Base-by-base conservation (phyloP, 2,329 filamentous ascomycete genomes). In the Talaromyces albobiverticillius region DNA sequence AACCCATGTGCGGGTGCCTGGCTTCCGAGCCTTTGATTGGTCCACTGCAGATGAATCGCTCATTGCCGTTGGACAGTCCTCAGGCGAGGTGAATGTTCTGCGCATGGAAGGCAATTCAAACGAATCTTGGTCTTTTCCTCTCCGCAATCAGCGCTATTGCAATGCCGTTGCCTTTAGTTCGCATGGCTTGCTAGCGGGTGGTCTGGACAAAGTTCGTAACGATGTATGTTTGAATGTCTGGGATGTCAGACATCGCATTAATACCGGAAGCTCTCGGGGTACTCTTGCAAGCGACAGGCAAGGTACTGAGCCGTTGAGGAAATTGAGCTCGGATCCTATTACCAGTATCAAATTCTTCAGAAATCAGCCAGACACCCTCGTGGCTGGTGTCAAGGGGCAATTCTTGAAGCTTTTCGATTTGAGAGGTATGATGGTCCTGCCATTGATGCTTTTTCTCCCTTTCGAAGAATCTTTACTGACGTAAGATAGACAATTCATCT, bases 11-110 rank as follows among this genome's bases (percentile, higher is more conserved):
- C 79, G 80, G 57, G 75, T 85, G 1, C 82, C 82, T 25, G 77
- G 79, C 25, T 86, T 85, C 63, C 82, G 81, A 36, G 83, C 84
- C 13, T 86, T 86, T 67, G 83, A 86, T 66, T 86, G 83, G 83
- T 85, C 82, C 6, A 79, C 80, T 51, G 75, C 73, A 32, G 76
- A 85, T 60, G 79, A 83, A 55, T 74, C 75, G 46, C 68, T 85
- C 2, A 79, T 86, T 26, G 83, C 80, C 18, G 76, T 87, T 11
- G 84, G 84, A 22, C 78, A 83, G 57, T 79, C 80, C 2, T 83
- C 82, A 16, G 84, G 84, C 31, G 83, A 85, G 66, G 82, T 83
- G 26, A 81, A 77, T 11, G 68, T 87, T 47, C 68, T 85, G 53
- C 78, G 78, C 49, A 72, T 86, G 49, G 76, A 81, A 58, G 75